Evolutionary conservation across 495 filamentous ascomycete genomes (phyloP).

Genomic region (Penicillium silybi): DNA sequence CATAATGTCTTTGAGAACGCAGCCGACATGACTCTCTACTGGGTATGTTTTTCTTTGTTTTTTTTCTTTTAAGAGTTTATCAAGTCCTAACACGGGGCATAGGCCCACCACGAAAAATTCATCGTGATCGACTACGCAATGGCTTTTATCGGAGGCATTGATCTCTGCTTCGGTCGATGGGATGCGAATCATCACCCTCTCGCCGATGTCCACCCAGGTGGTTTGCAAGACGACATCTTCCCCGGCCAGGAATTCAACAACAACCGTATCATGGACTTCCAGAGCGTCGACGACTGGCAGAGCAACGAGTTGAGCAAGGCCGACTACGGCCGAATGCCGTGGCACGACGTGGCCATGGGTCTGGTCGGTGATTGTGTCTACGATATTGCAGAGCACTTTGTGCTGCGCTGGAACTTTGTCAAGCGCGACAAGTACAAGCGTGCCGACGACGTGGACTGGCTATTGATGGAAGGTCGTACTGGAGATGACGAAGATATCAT

Average conservation of each 20-base stretch:
- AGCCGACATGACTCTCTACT: slow-evolving; percentile 96
- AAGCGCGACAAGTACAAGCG: slow-evolving; percentile 99
- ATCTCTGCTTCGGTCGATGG: slow-evolving; percentile 97
- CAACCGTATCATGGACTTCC: slow-evolving; percentile 93
- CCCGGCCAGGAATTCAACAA: slow-evolving; percentile 96
- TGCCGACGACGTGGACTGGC: slow-evolving; percentile 72
- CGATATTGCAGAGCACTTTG: slow-evolving; percentile 95
- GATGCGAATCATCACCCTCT: slow-evolving; percentile 80
- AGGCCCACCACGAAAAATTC: slow-evolving; percentile 94
- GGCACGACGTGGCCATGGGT: slow-evolving; percentile 94
- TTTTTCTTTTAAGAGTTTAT: too few relatives aligned
- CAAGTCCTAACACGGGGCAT: background rate
- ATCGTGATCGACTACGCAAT: slow-evolving; percentile 87
- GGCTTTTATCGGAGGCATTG: slow-evolving; percentile 89
- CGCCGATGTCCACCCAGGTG: slow-evolving; percentile 82
- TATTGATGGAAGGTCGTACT: slow-evolving; percentile 73
- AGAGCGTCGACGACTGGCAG: slow-evolving; percentile 87
- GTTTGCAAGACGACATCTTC: slow-evolving; percentile 80
- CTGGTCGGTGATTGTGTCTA: slow-evolving; percentile 84
- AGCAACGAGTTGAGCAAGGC: slow-evolving; percentile 88
- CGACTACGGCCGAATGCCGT: slow-evolving; percentile 93
- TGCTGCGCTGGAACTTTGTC: slow-evolving; percentile 92
- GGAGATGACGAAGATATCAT: slow-evolving; percentile 78
- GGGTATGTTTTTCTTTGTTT: slow-evolving; percentile 44
- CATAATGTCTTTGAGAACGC: slow-evolving; percentile 93